Evolutionary conservation across 805 yeast species (phyloP), one percentile per base, ranked within the genome.

Genomic region (Schwanniomyces polymorphus): DNA sequence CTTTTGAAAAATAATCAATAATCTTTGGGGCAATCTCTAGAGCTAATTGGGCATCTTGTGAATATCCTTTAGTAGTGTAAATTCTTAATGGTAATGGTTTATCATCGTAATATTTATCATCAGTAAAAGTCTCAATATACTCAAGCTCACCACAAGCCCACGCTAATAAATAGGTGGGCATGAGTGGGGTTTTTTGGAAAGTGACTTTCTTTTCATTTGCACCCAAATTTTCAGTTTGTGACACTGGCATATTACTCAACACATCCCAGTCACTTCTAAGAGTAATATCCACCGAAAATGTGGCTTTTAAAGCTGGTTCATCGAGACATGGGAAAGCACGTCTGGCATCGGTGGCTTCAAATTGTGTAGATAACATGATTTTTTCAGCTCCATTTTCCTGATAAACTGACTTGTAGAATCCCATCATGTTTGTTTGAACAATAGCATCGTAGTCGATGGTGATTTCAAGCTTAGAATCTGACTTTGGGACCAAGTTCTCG

Each of bases 91-190:
- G 84, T 41, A 80, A 57, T 21, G 74, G 75, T 44, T 64, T 63
- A 38, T 72, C 70, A 50, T 71, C 48, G 25, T 42, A 53, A 55
- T 77, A 76, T 12, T 51, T 45, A 34, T 61, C 73, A 10, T 62
- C 51, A 7, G 83, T 78, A 53, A 61, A 59, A 6, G 73, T 57
- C 58, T 80, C 84, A 46, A 80, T 67, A 52, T 76, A 77, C 50
- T 79, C 84, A 50, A 80, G 79, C 38, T 78, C 78, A 29, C 85
- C 85, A 46, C 75, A 67, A 25, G 82, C 80, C 84, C 84, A 80
- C 2, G 84, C 85, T 45, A 79, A 65, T 43, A 80, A 65, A 59
- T 80, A 80, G 4, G 84, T 75, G 23, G 82, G 76, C 82, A 80
- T 79, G 46, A 68, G 57, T 2, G 84, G 84, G 7, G 84, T 72